These are phyloP conservation scores for Nicotiana tabacum DNA, from an alignment of 257 asterid species.

Conservation along the genomic window DNA sequence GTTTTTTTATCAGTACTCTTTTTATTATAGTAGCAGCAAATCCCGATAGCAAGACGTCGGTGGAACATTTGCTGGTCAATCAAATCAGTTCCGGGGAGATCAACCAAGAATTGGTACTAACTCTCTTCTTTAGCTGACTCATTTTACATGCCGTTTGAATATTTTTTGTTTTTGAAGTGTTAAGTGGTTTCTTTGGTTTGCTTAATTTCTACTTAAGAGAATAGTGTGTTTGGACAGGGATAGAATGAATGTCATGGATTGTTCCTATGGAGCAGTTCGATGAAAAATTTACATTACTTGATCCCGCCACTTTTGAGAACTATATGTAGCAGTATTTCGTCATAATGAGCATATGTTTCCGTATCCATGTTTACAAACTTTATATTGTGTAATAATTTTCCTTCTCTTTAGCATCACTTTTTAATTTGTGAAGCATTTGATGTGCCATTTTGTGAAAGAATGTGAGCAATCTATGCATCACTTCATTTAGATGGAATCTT, in stretches of 20 bases:
- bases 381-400: neutral
- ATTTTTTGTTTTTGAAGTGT: neutral
- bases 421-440: slow-evolving; percentile 3
- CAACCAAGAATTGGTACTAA: slow-evolving; percentile 48
- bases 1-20: slow-evolving; percentile 34
- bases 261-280: neutral
- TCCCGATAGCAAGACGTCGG: slow-evolving; percentile 35
- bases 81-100: slow-evolving; percentile 35
- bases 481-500: neutral
- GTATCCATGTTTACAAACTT: neutral
- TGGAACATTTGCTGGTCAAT: slow-evolving; percentile 36
- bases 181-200: neutral
- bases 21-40: slow-evolving; percentile 28
- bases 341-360: neutral
- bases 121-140: neutral
- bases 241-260: neutral
- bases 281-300: neutral
- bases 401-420: neutral
- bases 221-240: neutral
- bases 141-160: neutral
- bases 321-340: neutral
- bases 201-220: neutral
- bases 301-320: neutral
- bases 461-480: neutral
- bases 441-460: neutral